Percentiles rank a stretch among this genome's conserved stretches.
Evolutionary conservation across 2,329 filamentous ascomycete species (phyloP).

Genomic region (Fusarium tuaranense): DNA sequence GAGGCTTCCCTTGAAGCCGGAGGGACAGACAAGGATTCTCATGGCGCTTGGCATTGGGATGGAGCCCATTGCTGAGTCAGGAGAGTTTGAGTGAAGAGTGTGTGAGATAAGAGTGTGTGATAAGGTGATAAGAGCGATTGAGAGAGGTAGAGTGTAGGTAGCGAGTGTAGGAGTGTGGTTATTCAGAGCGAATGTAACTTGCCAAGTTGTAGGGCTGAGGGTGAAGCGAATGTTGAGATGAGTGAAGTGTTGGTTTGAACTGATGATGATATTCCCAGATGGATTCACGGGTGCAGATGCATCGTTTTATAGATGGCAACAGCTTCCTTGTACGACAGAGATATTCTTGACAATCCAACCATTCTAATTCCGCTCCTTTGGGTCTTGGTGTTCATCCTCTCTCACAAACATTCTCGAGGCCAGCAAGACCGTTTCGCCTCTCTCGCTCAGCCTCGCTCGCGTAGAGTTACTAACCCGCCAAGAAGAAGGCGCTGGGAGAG

Average conservation of each 20-base stretch:
- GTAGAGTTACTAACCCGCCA: slow-evolving; percentile 4
- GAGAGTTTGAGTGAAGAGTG: background rate
- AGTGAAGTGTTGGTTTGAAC: background rate
- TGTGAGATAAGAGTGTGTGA: background rate
- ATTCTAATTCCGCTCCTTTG: background rate
- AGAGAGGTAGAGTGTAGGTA: background rate
- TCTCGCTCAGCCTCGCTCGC: slow-evolving; percentile 29
- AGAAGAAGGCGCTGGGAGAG: background rate
- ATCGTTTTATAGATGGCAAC: slow-evolving; percentile 20
- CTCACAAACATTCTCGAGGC: background rate
- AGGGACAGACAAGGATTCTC: slow-evolving; percentile 61
- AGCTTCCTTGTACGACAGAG: background rate
- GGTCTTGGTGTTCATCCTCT: background rate
- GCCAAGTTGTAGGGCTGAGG: background rate
- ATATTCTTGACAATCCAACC: background rate
- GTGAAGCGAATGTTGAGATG: slow-evolving; percentile 30
- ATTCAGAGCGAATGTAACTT: slow-evolving; percentile 16
- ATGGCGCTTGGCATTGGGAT: slow-evolving; percentile 30
- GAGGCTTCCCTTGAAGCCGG: slow-evolving; percentile 66
- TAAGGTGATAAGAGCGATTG: background rate
- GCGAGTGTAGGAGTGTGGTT: background rate
- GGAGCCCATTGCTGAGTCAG: slow-evolving; percentile 10
- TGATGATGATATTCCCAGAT: background rate
- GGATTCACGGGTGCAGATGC: background rate
- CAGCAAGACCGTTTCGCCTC: background rate